phyloP scores from a whole-genome alignment of 352 stramenopile species.

The Aphanomyces astaci region DNA sequence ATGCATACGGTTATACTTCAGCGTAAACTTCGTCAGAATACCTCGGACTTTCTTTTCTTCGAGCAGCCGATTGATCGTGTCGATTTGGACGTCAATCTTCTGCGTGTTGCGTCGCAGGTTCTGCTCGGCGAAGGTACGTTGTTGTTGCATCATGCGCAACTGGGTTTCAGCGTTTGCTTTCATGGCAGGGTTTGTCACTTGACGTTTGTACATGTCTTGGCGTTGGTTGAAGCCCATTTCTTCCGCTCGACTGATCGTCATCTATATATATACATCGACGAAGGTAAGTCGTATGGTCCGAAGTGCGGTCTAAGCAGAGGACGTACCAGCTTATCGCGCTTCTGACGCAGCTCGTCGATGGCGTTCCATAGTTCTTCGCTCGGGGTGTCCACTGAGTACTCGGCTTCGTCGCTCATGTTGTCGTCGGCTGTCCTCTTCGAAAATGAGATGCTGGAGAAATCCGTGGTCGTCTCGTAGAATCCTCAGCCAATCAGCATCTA shows the following conservation, averaged over 20 bases:
- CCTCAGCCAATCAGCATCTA: not conserved
- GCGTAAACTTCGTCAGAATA: not conserved
- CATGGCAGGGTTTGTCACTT: constrained; percentile 6
- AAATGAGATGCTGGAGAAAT: not conserved
- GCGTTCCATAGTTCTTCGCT: constrained; percentile 20
- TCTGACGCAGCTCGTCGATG: constrained; percentile 15
- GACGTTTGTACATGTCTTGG: constrained; percentile 9
- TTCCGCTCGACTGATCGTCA: constrained; percentile 13
- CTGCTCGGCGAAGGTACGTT: constrained; percentile 20
- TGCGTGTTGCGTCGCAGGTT: constrained; percentile 20
- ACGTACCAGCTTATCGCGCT: constrained; percentile 21
- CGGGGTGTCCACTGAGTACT: constrained; percentile 12
- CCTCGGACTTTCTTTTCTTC: constrained; percentile 23
- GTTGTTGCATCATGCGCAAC: constrained; percentile 19
- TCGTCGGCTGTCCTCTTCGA: not conserved
- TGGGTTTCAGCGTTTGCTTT: constrained; percentile 3
- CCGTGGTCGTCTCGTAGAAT: not conserved
- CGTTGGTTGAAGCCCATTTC: constrained; percentile 10
- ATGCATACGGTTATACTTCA: no score
- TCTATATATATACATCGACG: no score
- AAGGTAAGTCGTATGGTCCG: no score
- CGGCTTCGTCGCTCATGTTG: constrained; percentile 15
- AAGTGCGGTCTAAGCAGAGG: no score
- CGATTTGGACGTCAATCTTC: constrained; percentile 10
- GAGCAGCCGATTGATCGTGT: constrained; percentile 16